Percentiles rank a stretch among this genome's conserved stretches.
These are phyloP conservation scores for Globisporangium solare DNA, from an alignment of 352 stramenopile genomes.

Conservation along the genomic window DNA sequence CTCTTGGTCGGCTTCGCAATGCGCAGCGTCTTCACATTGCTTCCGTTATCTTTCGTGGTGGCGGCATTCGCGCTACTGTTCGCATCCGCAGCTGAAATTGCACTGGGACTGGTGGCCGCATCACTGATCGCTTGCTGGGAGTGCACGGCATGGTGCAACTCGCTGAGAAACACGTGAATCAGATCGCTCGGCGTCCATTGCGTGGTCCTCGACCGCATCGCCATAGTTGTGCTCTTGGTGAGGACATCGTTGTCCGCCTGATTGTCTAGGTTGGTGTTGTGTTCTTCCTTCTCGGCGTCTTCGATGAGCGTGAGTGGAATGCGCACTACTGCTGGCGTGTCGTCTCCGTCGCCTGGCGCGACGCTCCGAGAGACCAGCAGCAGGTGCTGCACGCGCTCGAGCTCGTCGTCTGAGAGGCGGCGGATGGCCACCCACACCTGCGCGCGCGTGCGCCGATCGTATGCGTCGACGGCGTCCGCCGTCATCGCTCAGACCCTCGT, in stretches of 20 bases:
- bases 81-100: not conserved
- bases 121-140: not conserved
- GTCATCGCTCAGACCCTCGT: not conserved
- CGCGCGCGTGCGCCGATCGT: constrained; percentile 13
- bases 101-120: not conserved
- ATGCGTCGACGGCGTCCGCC: constrained; percentile 9
- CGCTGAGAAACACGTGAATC: constrained; percentile 11
- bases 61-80: not conserved
- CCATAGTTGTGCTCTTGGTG: not conserved
- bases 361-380: constrained; percentile 7
- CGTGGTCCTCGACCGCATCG: not conserved
- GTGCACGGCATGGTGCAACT: constrained; percentile 12
- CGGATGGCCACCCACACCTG: constrained; percentile 30
- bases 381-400: constrained; percentile 10
- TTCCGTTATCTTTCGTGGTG: not conserved
- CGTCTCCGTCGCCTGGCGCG: constrained; percentile 6
- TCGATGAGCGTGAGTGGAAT: not conserved
- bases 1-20: constrained; percentile 4
- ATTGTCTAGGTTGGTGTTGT: not conserved
- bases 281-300: constrained; percentile 10
- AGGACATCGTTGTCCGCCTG: constrained; percentile 5
- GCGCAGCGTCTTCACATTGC: not conserved
- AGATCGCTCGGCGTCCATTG: constrained; percentile 12
- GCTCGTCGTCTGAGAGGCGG: constrained; percentile 22
- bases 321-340: not conserved